Evolutionary conservation across 2,329 filamentous ascomycete genomes (phyloP), one percentile per base, ranked within the genome.

Genomic region (Macroventuria anomochaeta): DNA sequence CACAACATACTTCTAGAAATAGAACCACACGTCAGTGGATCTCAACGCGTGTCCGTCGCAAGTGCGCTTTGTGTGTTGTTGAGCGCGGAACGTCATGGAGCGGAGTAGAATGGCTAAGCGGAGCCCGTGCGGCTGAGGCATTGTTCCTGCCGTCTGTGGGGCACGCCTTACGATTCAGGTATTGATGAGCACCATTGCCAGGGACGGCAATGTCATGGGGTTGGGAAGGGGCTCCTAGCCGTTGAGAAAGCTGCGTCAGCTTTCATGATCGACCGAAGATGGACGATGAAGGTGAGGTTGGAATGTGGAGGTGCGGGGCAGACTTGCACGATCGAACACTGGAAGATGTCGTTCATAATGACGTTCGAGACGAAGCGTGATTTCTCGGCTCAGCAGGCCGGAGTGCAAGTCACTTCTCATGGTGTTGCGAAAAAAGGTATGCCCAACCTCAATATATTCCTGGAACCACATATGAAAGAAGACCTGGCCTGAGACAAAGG

Each of bases 91-190:
- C 37, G 50, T 50, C 50, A 59, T 59, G 41, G 53, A 55, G 46
- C 42, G 48, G 48, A 50, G 44, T 20, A 41, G 38, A 42, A 32
- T 18, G n/a, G n/a, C 28, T 12, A 32, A 36, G 43, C 29, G 41
- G 43, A 50, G 59, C 37, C 55, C 42, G 48, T 50, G 57, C 57
- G 42, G 51, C 48, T 58, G 57, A 41, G 53, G 54, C 55, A 40
- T 33, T 43, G 44, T 39, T 48, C 44, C 44, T 49, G 17, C 51
- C 44, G 28, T 26, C 20, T 55, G 57, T 52, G 59, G 59, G 54
- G 51, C 55, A 29, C n/a, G 18, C 6, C 5, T 31, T 20, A 40
- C 44, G 53, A 48, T 53, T 55, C 34, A 42, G 51, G 51, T 26
- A 57, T 43, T 50, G 53, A 57, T 55, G 25, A 33, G 37, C 56